Evolutionary conservation across 805 yeast species (phyloP), one percentile per base, ranked within the genome.

Genomic region (Martiniozyma abietophila): DNA sequence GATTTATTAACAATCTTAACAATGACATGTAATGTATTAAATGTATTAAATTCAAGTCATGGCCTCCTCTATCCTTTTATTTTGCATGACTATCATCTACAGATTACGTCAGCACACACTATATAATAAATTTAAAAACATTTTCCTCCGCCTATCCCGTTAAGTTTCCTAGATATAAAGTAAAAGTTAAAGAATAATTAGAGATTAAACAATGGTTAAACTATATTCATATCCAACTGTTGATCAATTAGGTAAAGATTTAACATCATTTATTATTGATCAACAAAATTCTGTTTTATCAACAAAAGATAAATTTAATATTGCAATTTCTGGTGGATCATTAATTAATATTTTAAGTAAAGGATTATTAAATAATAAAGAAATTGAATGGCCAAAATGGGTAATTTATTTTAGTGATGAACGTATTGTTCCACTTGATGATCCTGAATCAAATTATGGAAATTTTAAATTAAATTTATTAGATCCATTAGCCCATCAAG

Each of bases 271-370:
- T 49, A 64, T 84, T 29, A 50, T 85, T 18, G 57, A 66, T 32
- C 54, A 67, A 34, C 96, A 86, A 58, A 64, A 80, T 45, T 58
- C 62, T 27, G 80, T 77, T 3, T 62, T 86, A 35, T 47, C 55
- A 11, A 53, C 52, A 4, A 48, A 54, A 12, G 51, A 51, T 8
- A 49, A 56, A 18, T 88, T 88, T 61, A 73, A 71, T 44, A 65
- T 88, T 40, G 96, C 95, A 9, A 69, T 88, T 31, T 79, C 92
- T 39, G 97, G 97, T 27, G 97, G 97, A 2, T 83, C 95, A 8
- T 67, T 86, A 47, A 84, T 88, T 19, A 77, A 80, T 46, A 84
- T 77, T 2, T 65, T 79, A 51, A 68, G 71, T 40, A 63, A 66
- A 29, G 89, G 85, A 3, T 65, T 86, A 42, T 69, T 85, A 36